phyloP scores from a whole-genome alignment of 2,329 filamentous ascomycete species.

The Sclerotinia spermophila region DNA sequence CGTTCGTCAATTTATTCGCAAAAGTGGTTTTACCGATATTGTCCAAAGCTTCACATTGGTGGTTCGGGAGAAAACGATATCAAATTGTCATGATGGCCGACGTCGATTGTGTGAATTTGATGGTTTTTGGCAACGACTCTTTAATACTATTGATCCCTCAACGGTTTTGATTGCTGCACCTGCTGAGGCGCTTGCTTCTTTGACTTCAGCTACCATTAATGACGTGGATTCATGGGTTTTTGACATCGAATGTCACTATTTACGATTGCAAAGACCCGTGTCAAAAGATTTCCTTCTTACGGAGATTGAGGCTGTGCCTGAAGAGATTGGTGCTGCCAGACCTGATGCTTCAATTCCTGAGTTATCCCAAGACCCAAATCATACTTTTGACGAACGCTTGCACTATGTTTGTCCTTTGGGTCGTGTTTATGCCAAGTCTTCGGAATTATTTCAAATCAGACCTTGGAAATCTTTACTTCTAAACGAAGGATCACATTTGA shows the following conservation, averaged over 20 bases:
- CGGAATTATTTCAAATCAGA: slow-evolving; percentile 27
- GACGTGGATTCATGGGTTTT: slow-evolving; percentile 61
- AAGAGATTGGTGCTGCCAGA: neutral
- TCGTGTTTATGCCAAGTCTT: slow-evolving; percentile 1
- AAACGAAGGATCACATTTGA: slow-evolving; percentile 74
- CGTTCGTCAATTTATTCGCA: slow-evolving; percentile 39
- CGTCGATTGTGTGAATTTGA: slow-evolving; percentile 21
- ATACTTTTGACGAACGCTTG: neutral
- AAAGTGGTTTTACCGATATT: slow-evolving; percentile 37
- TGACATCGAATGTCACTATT: slow-evolving; percentile 57
- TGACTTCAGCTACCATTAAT: slow-evolving; percentile 56
- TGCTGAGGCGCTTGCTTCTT: slow-evolving; percentile 57
- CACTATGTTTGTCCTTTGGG: neutral
- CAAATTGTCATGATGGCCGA: slow-evolving; percentile 20
- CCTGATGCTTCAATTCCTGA: neutral
- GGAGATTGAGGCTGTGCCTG: neutral
- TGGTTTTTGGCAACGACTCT: slow-evolving; percentile 53
- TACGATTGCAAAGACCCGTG: slow-evolving; percentile 43
- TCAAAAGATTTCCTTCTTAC: neutral
- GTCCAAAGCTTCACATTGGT: slow-evolving; percentile 48
- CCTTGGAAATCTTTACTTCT: slow-evolving; percentile 63
- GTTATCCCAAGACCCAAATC: too few relatives aligned
- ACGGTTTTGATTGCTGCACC: slow-evolving; percentile 57
- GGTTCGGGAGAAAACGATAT: slow-evolving; percentile 34
- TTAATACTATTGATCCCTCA: slow-evolving; percentile 50